Conservation (phyloP, 495 filamentous ascomycete species). For the Penicillium verhagenii region DNA sequence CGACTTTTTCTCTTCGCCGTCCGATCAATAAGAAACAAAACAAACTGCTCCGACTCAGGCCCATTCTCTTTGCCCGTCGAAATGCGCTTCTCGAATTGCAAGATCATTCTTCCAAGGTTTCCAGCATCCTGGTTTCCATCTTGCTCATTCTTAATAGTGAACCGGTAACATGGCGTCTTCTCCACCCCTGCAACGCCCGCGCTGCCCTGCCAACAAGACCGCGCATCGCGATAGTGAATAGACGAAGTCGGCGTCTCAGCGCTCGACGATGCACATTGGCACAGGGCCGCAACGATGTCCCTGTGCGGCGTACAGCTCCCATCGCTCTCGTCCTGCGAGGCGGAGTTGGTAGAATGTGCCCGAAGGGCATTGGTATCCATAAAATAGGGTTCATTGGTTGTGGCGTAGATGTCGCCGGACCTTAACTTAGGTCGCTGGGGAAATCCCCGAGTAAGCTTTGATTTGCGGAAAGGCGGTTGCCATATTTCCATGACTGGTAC, state of each 20-base stretch:
- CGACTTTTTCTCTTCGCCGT: conserved; percentile 22
- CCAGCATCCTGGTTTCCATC: neutral
- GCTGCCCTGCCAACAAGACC: conserved; percentile 19
- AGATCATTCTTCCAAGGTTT: conserved; percentile 16
- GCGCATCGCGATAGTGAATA: conserved; percentile 22
- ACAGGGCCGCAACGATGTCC: conserved; percentile 25
- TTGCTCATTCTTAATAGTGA: conserved; percentile 11
- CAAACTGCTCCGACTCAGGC: conserved; percentile 15
- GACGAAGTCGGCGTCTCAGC: neutral
- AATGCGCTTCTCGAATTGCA: conserved; percentile 27
- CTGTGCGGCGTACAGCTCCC: neutral
- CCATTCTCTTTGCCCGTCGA: neutral
- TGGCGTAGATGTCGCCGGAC: conserved; percentile 33
- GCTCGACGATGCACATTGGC: conserved; percentile 1
- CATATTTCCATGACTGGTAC: conserved; percentile 39
- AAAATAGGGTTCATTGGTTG: conserved; percentile 29
- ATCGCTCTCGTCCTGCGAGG: neutral
- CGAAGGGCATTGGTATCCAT: neutral
- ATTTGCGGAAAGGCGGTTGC: conserved; percentile 33
- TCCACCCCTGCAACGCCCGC: conserved; percentile 6
- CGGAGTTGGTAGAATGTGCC: conserved; percentile 9
- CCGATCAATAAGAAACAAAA: conserved; percentile 27
- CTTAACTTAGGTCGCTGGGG: conserved; percentile 25
- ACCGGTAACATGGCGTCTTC: conserved; percentile 19
- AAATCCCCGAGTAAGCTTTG: conserved; percentile 24